Conservation (phyloP, 352 stramenopile genomes). For the Phytophthora vignae region DNA sequence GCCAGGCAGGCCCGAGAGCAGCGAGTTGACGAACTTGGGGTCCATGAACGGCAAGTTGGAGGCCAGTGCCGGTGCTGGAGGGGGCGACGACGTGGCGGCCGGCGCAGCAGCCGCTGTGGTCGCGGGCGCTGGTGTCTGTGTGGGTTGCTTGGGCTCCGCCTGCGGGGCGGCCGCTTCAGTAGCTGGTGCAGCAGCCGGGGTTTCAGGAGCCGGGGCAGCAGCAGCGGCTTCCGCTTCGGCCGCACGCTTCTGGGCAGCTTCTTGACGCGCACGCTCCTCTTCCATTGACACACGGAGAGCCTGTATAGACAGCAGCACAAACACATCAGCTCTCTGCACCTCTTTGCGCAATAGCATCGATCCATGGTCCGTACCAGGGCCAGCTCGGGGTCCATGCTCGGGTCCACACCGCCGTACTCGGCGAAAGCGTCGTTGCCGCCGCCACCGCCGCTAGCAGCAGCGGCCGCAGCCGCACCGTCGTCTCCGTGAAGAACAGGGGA, state of each 20-base stretch:
- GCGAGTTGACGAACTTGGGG: slow-evolving; percentile 89
- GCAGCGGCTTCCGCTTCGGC: slow-evolving; percentile 86
- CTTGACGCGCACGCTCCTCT: slow-evolving; percentile 96
- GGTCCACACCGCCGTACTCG: slow-evolving; percentile 97
- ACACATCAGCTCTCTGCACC: slow-evolving; percentile 15
- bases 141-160: slow-evolving; percentile 49
- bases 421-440: slow-evolving; percentile 82
- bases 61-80: slow-evolving; percentile 73
- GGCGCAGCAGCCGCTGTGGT: slow-evolving; percentile 25
- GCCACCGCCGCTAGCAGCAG: slow-evolving; percentile 31
- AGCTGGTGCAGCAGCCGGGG: slow-evolving; percentile 51
- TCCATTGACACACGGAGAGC: slow-evolving; percentile 98
- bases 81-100: slow-evolving; percentile 43
- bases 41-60: slow-evolving; percentile 92
- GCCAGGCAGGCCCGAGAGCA: slow-evolving; percentile 89
- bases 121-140: slow-evolving; percentile 36
- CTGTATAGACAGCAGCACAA: slow-evolving; percentile 33
- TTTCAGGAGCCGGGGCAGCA: slow-evolving; percentile 29
- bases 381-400: slow-evolving; percentile 98
- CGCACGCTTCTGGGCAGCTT: slow-evolving; percentile 92
- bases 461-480: slow-evolving; percentile 62
- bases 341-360: background rate
- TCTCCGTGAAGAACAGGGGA: slow-evolving; percentile 95
- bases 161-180: slow-evolving; percentile 36
- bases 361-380: slow-evolving; percentile 87